Conservation (phyloP, 73 alveolate species). For the Paramecium sonneborni region DNA sequence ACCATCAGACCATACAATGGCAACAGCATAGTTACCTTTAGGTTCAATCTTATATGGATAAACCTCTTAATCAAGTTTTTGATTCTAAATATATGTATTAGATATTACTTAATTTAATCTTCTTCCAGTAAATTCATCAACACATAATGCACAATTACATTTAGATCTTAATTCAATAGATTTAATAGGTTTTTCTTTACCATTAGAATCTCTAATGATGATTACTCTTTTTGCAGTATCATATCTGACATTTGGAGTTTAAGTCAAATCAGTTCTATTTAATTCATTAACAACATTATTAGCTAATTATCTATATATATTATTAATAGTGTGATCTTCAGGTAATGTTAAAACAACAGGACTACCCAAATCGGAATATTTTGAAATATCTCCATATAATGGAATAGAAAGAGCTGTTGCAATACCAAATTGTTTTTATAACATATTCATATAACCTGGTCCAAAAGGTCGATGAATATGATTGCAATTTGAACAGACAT, state of each 20-base stretch:
- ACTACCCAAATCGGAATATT: constrained; percentile 82
- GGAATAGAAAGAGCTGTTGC: constrained; percentile 81
- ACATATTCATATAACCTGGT: constrained; percentile 79
- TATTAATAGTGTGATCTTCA: constrained; percentile 73
- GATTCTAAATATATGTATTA: neutral
- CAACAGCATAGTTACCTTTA: constrained; percentile 93
- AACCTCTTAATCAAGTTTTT: constrained; percentile 81
- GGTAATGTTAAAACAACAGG: constrained; percentile 87
- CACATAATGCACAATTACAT: constrained; percentile 89
- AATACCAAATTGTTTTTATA: constrained; percentile 83
- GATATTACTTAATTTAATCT: constrained; percentile 50
- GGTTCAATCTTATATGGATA: constrained; percentile 81
- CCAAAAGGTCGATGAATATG: constrained; percentile 85
- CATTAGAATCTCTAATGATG: constrained; percentile 48
- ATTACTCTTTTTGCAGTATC: constrained; percentile 53
- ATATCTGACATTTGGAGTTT: constrained; percentile 61
- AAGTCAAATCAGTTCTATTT: neutral
- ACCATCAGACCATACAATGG: constrained; percentile 92
- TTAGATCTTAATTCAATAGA: constrained; percentile 78
- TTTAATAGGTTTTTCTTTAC: constrained; percentile 62
- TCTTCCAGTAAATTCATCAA: constrained; percentile 85
- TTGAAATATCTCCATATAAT: constrained; percentile 74
- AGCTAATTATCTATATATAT: constrained; percentile 73
- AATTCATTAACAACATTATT: constrained; percentile 70
- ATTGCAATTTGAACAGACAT: constrained; percentile 78